Conservation (phyloP, 2,329 filamentous ascomycete genomes). For the Alternaria hordeiaustralica region DNA sequence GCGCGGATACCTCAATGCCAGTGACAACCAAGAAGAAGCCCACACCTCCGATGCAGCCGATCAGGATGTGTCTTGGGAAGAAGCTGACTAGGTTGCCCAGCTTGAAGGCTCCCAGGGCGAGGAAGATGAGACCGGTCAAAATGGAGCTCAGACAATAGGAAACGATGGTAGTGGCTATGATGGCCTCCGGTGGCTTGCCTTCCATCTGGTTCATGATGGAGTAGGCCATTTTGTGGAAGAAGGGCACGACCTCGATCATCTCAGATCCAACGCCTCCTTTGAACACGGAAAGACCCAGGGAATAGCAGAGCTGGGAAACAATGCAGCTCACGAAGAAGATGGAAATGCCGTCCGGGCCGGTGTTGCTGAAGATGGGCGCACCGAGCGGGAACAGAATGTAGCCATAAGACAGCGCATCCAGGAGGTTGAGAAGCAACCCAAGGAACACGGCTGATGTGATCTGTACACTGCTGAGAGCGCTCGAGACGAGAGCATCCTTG, state of each 20-base stretch:
- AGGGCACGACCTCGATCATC: constrained; percentile 97
- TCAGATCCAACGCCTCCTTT: constrained; percentile 92
- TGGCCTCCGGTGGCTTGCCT: constrained; percentile 78
- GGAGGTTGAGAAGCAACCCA: constrained; percentile 85
- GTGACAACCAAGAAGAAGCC: constrained; percentile 94
- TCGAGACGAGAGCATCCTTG: constrained; percentile 67
- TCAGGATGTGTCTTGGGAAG: constrained; percentile 93
- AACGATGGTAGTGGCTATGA: constrained; percentile 93
- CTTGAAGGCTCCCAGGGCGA: constrained; percentile 83
- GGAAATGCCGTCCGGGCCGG: constrained; percentile 93
- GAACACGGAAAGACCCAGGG: constrained; percentile 83
- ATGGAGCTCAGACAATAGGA: constrained; percentile 90
- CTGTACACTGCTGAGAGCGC: constrained; percentile 68
- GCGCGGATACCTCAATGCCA: constrained; percentile 90
- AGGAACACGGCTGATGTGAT: constrained; percentile 87
- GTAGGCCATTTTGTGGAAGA: constrained; percentile 98
- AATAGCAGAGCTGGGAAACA: constrained; percentile 89
- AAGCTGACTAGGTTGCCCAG: constrained; percentile 95
- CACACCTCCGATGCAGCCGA: constrained; percentile 96
- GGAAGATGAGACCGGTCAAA: constrained; percentile 90
- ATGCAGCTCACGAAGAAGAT: constrained; percentile 99
- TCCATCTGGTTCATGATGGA: constrained; percentile 83
- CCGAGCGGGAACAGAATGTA: constrained; percentile 89
- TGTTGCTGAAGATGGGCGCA: constrained; percentile 79
- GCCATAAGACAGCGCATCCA: constrained; percentile 95